Evolutionary conservation across 2,329 filamentous ascomycete species (phyloP).

Genomic region (Fusarium cyanostomum): DNA sequence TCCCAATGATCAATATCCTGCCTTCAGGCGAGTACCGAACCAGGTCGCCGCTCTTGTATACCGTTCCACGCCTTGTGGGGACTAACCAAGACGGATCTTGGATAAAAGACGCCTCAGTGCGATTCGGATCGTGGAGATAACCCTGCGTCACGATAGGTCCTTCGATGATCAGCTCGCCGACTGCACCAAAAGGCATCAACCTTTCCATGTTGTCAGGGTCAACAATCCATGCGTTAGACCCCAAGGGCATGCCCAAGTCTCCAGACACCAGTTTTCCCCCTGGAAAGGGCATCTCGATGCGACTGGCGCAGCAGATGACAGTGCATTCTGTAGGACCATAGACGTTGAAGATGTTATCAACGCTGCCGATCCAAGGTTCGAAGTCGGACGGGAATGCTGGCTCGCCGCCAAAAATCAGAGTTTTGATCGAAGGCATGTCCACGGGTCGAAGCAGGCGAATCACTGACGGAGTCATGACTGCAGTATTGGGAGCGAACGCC

Average conservation of each 20-base stretch:
- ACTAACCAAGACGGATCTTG: slow-evolving; percentile 1
- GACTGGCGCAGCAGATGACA: not conserved
- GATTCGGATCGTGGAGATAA: slow-evolving; percentile 11
- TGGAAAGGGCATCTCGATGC: not conserved
- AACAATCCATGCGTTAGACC: slow-evolving; percentile 23
- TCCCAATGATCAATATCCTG: slow-evolving; percentile 5
- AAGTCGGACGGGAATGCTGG: not conserved
- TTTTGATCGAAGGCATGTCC: not conserved
- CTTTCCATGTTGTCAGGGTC: slow-evolving; percentile 7
- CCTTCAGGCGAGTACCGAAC: not conserved
- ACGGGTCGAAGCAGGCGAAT: not conserved
- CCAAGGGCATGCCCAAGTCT: slow-evolving; percentile 3
- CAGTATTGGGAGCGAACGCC: not conserved
- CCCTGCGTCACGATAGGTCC: slow-evolving; percentile 26
- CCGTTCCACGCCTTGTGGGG: not conserved
- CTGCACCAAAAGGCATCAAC: slow-evolving; percentile 23
- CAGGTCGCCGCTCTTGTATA: slow-evolving; percentile 7
- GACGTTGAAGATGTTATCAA: not conserved
- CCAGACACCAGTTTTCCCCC: not conserved
- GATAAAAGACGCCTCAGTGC: not conserved
- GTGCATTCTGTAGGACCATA: slow-evolving; percentile 12
- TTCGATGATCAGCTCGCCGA: slow-evolving; percentile 36
- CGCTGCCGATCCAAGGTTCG: not conserved
- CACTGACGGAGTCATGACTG: not conserved
- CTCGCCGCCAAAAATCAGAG: slow-evolving; percentile 4